These are phyloP conservation scores for Teratosphaeria zuluensis DNA, from an alignment of 2,329 filamentous ascomycete genomes.

Conservation along the genomic window DNA sequence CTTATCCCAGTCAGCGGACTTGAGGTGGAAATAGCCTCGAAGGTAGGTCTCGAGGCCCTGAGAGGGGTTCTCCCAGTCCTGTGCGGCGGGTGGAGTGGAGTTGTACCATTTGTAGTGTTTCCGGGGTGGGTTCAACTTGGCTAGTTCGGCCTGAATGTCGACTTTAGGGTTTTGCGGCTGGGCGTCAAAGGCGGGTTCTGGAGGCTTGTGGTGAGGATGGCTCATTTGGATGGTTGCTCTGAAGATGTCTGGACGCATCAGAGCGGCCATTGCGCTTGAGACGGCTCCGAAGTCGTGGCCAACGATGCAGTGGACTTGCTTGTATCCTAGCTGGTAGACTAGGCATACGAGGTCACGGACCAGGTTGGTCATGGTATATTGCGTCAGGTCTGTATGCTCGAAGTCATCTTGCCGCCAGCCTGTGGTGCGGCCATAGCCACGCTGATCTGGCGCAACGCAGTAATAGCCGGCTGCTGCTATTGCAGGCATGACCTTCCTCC, in stretches of 20 bases:
- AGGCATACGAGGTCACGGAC: constrained; percentile 54
- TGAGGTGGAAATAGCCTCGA: constrained; percentile 59
- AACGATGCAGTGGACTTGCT: constrained; percentile 47
- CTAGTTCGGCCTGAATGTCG: constrained; percentile 49
- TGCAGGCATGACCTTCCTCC: constrained; percentile 52
- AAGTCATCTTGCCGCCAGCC: constrained; percentile 47
- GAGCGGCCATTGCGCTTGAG: constrained; percentile 47
- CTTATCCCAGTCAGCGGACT: constrained; percentile 49
- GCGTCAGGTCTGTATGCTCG: constrained; percentile 44
- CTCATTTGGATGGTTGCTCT: constrained; percentile 52
- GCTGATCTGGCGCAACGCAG: constrained; percentile 57
- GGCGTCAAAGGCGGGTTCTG: constrained; percentile 40
- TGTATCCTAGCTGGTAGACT: constrained; percentile 52
- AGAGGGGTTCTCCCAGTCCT: constrained; percentile 38
- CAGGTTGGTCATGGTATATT: constrained; percentile 49
- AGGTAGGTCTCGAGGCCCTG: constrained; percentile 52
- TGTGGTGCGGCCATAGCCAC: constrained; percentile 58
- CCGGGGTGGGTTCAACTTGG: constrained; percentile 44
- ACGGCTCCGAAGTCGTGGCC: constrained; percentile 61
- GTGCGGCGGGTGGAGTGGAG: constrained; percentile 38
- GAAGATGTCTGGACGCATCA: constrained; percentile 58
- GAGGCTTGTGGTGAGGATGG: constrained; percentile 51
- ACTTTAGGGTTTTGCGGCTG: constrained; percentile 21
- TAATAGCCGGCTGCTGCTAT: constrained; percentile 54
- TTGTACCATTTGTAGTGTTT: constrained; percentile 66